Evolutionary conservation across 306 rosid species (phyloP), one percentile per base, ranked within the genome.

Genomic region (Pterocarpus macrocarpus): DNA sequence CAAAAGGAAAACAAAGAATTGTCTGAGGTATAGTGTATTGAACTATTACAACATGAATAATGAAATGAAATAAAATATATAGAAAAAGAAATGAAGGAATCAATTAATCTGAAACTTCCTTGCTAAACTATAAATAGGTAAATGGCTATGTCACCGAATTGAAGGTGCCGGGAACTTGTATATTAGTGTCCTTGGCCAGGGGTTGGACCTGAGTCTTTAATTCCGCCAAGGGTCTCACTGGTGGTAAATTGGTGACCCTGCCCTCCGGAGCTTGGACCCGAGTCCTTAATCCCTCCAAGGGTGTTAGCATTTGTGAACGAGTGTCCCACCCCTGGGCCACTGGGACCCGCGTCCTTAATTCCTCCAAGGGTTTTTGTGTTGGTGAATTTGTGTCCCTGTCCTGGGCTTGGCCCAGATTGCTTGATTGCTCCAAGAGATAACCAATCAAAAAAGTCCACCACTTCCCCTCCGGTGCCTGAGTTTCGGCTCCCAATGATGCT

Each of bases 381-480:
- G 2, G 86, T 65, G 47, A 70, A 79, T 12, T 71, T 71, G 82
- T 86, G 80, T 44, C 90, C 90, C 9, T 33, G 56, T 0, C 89
- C 71, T 39, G 17, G 69, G 45, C 73, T 78, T 57, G 80, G 71
- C 64, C 69, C 81, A 34, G 84, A 75, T 22, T 45, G 59, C 81
- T 85, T 85, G 8, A 55, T 83, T 50, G 87, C 82, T 55, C 90
- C 92, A 0, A 93, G 73, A 33, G 86, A 78, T 5, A 91, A 79
- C 84, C 93, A 91, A 8, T 85, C 87, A 64, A 85, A 87, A 62
- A 89, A 84, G 22, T 44, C 87, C 15, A 73, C 88, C 0, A 70
- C 73, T 8, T 63, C 74, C 1, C 66, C 83, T 74, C 45, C 66
- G 1, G 45, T 2, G 15, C 68, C 76, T 7, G 72, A 38, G 78